Evolutionary conservation across 2,329 filamentous ascomycete species (phyloP), one percentile per base, ranked within the genome.

Genomic region (Scolecobasidium constrictum): DNA sequence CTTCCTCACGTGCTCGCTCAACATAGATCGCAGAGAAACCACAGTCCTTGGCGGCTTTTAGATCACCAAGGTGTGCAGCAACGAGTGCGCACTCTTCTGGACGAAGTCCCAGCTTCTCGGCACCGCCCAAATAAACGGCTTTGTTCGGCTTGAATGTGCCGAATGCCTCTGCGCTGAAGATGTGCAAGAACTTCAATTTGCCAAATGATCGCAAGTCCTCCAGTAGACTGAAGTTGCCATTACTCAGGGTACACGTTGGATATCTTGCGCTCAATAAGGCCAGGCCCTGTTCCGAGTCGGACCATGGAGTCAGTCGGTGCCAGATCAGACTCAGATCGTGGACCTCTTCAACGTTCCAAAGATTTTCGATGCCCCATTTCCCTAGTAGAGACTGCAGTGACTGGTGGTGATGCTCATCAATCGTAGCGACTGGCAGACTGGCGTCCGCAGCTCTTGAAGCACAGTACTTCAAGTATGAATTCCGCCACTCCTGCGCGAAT

Each of bases 1-100:
- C 67, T 60, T 88, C 84, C 60, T 93, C 85, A 35, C 58, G 50
- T 3, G 61, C 57, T 45, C 85, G 67, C 62, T 85, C 82, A 3
- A 92, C 75, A 56, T 87, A 92, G 2, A 92, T 68, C 0, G 83
- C 85, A 51, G 72, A 68, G 47, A 87, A 63, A 0, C 85, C 85
- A 46, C 67, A 71, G 2, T 53, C 56, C 51, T 76, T 77, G 4
- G 85, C 85, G 0, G 72, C 81, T 47, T 74, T 64, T 43, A 92
- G 61, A 59, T 90, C 85, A 4, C 54, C 58, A 45, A 90, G 62
- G 61, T 90, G 84, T 28, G 84, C 78, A 13, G 86, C 85, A 16
- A 92, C 82, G 75, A 92, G 77, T 16, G 77, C 81, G 45, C 85
- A 81, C 53, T 87, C 69, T 2, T 57, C 56, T 0, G 78, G 72